Base-by-base conservation (phyloP, 495 filamentous ascomycete species). In the Polyplosphaeria fusca region DNA sequence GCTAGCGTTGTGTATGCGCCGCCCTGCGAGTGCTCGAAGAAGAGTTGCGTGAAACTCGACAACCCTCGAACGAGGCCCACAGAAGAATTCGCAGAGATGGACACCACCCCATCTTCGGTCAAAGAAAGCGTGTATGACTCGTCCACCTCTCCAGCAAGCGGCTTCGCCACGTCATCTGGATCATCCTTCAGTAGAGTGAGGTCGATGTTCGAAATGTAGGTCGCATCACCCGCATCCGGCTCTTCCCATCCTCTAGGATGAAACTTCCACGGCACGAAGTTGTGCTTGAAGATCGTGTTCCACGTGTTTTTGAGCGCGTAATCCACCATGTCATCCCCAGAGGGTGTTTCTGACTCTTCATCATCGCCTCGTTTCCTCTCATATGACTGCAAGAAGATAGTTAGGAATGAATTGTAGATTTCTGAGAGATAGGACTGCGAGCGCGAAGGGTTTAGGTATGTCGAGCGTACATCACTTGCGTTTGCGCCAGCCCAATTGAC, bases 211-310 rank as follows among this genome's bases (percentile, higher is more conserved):
- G 67, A 73, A 60, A 91, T 74, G 52, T 71, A 80, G 2, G 67
- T 73, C 57, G n/a, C 61, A 35, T 65, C 56, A 37, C 67, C 68
- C 25, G 68, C 54, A 26, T 68, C 64, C 2, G 87, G 88, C 71
- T 91, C 87, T 55, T 76, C 57, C 37, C 76, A 70, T 40, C 78
- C 72, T 13, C 82, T 78, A 24, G 77, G 75, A 58, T 86, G 76
- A 53, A 91, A 80, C 72, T 83, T 88, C 87, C 88, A 92, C 3
- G 88, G 88, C 12, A 87, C 77, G 40, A 88, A 81, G 55, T 78
- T 79, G 56, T 81, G 70, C 22, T 73, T 68, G 67, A 89, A 83
- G 25, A 89, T 77, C 41, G 72, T 77, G 19, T 70, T 58, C 43
- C 69, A 68, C 18, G 78, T 72, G 7, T 76, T 70, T 42, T 70